A percentile compares a stretch with the other conserved stretches of the same genome.
Conservation (phyloP, 2,329 filamentous ascomycete genomes). For the Lomentospora prolificans region DNA sequence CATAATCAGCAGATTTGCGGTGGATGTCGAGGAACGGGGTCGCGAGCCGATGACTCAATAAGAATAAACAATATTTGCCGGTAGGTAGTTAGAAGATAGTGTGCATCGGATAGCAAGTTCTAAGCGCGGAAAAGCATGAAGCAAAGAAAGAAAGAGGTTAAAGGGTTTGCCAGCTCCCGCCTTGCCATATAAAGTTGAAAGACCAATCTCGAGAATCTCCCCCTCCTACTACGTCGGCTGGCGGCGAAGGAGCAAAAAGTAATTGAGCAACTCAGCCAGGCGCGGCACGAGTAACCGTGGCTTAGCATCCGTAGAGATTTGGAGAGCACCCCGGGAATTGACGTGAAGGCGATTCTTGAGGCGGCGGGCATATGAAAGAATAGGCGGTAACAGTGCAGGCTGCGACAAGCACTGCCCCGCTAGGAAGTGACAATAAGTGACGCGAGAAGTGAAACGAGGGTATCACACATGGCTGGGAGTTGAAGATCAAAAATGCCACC, state of each 20-base stretch:
- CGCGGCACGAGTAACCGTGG: too few species aligned
- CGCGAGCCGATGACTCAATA: conserved; percentile 6
- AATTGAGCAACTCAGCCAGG: neutral
- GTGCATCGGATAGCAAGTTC: neutral
- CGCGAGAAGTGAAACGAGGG: conserved; percentile 2
- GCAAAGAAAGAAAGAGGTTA: conserved; percentile 3
- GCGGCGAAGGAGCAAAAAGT: neutral
- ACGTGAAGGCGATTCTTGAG: neutral
- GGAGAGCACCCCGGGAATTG: too few species aligned
- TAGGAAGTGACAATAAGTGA: neutral
- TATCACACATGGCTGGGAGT: neutral
- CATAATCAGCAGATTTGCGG: neutral
- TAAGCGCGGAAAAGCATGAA: neutral
- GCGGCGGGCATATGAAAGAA: neutral
- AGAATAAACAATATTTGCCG: conserved; percentile 9
- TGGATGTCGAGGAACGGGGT: neutral
- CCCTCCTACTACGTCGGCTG: neutral
- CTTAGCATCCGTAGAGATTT: too few species aligned
- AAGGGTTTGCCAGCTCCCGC: neutral
- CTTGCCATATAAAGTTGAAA: neutral
- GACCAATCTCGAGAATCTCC: neutral
- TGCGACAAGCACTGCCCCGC: neutral
- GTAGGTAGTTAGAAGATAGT: conserved; percentile 5
- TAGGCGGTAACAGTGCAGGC: neutral
- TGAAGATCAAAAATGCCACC: neutral